A percentile compares a stretch with the other conserved stretches of the same genome.
These are phyloP conservation scores for Fistulinella prunicolor DNA, from an alignment of 768 basidiomycete species.

Conservation along the genomic window DNA sequence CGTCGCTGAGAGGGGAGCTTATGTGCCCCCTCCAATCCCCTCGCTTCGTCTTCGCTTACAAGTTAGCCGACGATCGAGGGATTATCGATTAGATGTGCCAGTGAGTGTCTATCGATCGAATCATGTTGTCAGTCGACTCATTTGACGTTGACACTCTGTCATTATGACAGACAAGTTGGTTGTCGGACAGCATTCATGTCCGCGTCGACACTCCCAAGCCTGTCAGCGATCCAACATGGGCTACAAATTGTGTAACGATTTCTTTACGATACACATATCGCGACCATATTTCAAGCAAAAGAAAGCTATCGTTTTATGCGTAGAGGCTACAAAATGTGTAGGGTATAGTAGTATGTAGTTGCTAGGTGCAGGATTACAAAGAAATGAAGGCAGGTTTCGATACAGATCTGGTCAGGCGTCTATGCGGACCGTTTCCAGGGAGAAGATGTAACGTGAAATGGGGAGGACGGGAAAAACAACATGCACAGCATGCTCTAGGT, in stretches of 20 bases:
- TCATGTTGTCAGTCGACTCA: background rate
- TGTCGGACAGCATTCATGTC: background rate
- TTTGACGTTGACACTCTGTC: too few species aligned
- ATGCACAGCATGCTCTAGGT: slow-evolving; percentile 3
- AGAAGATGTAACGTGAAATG: background rate
- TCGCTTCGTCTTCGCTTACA: too few species aligned
- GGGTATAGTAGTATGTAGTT: slow-evolving; percentile 12
- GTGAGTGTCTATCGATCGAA: too few species aligned
- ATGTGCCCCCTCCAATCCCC: too few species aligned
- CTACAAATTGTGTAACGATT: too few species aligned
- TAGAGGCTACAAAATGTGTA: slow-evolving; percentile 22
- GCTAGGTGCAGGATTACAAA: slow-evolving; percentile 11
- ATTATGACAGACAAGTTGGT: too few species aligned
- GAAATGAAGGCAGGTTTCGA: slow-evolving; percentile 11
- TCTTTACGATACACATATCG: background rate
- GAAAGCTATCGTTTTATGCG: slow-evolving; percentile 7
- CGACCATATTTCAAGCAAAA: slow-evolving; percentile 1
- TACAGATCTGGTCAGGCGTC: slow-evolving; percentile 19
- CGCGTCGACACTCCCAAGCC: background rate
- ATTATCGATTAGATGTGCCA: background rate
- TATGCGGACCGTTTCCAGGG: slow-evolving; percentile 10
- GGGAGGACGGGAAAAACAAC: background rate
- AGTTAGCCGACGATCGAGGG: background rate
- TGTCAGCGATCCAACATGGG: background rate
- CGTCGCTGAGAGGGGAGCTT: too few species aligned